Conservation (phyloP, 2,329 filamentous ascomycete species). For the Colletotrichum sp. region DNA sequence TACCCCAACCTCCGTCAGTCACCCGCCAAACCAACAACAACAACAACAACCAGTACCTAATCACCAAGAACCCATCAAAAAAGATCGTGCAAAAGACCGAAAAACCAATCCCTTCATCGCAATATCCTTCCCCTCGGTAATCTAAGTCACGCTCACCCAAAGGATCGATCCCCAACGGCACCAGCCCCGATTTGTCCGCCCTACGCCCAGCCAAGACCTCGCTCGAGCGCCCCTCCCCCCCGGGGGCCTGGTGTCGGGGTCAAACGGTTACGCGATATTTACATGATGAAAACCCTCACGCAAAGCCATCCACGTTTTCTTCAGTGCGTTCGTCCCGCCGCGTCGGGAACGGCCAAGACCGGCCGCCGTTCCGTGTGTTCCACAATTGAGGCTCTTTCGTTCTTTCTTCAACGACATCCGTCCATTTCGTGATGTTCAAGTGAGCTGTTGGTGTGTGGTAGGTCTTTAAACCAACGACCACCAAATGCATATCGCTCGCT, state of each 20-base stretch:
- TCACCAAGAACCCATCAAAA: too few relatives aligned
- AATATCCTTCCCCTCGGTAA: background rate
- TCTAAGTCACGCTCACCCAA: background rate
- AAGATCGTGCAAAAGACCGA: background rate
- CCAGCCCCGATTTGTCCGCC: background rate
- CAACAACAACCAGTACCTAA: too few relatives aligned
- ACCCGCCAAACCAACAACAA: background rate
- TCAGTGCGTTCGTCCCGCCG: background rate
- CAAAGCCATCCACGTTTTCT: background rate
- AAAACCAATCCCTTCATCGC: background rate
- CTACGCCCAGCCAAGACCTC: conserved; percentile 3
- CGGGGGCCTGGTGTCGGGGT: background rate
- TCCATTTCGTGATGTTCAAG: background rate
- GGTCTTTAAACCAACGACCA: background rate
- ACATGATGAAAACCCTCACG: conserved; percentile 17
- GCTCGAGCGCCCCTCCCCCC: background rate
- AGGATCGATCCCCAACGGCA: background rate
- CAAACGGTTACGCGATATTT: conserved; percentile 19
- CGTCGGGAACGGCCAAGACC: background rate
- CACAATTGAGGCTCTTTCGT: conserved; percentile 7
- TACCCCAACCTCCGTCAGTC: background rate
- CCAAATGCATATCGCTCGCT: background rate
- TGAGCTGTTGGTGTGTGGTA: background rate
- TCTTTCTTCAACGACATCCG: conserved; percentile 4
- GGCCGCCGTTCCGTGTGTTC: background rate